phyloP scores from a whole-genome alignment of 1,139 yeast species.

The Pichia sp. region DNA sequence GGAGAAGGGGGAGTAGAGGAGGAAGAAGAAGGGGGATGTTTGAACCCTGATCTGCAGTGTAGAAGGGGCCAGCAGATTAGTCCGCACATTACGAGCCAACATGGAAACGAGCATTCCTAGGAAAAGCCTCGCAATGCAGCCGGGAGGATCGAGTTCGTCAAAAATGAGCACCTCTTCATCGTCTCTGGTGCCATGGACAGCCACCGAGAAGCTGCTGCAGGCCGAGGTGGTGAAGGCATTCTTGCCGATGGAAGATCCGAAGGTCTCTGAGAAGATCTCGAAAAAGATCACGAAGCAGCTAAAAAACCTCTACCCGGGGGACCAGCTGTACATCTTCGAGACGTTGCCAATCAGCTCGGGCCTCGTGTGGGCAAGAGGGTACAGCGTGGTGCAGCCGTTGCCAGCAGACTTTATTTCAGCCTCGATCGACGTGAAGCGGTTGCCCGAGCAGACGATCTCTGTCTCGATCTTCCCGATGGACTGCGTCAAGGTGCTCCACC shows the following conservation, averaged over 20 bases:
- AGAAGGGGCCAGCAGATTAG: too few relatives aligned
- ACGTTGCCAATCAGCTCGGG: conserved; percentile 33
- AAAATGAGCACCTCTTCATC: conserved; percentile 2
- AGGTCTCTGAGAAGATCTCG: conserved; percentile 17
- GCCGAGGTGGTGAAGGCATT: conserved; percentile 48
- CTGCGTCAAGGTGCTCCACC: conserved; percentile 41
- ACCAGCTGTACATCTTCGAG: conserved; percentile 75
- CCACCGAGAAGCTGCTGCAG: conserved; percentile 15
- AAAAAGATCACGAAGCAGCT: conserved; percentile 31
- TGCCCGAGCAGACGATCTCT: conserved; percentile 50
- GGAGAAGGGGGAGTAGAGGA: too few relatives aligned
- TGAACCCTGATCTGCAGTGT: too few relatives aligned
- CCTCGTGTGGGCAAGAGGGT: conserved; percentile 70
- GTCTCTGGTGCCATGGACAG: conserved; percentile 9
- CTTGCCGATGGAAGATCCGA: conserved; percentile 41
- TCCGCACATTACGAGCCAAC: neutral
- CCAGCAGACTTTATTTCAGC: conserved; percentile 67
- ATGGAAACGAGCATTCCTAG: conserved; percentile 3
- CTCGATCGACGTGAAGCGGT: conserved; percentile 55
- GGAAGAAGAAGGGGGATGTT: neutral
- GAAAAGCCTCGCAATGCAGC: conserved; percentile 2
- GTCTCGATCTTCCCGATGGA: conserved; percentile 61
- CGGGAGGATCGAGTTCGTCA: neutral
- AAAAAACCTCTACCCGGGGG: conserved; percentile 70
- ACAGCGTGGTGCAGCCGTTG: conserved; percentile 56